These are phyloP conservation scores for Alternaria solani DNA, from an alignment of 2,329 filamentous ascomycete species.

Conservation along the genomic window DNA sequence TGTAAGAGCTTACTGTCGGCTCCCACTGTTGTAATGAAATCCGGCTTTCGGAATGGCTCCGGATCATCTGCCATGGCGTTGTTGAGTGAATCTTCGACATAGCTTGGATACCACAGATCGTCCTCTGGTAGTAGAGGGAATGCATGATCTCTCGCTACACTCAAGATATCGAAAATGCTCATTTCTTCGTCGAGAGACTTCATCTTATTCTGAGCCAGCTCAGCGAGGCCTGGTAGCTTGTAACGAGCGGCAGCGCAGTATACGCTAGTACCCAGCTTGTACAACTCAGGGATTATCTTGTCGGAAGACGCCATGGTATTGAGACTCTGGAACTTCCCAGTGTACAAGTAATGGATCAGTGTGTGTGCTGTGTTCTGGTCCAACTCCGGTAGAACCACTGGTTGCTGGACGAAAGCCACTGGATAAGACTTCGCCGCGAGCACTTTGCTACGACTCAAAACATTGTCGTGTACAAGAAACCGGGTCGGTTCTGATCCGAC, in stretches of 20 bases:
- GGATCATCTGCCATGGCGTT: slow-evolving; percentile 30
- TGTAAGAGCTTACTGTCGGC: slow-evolving; percentile 37
- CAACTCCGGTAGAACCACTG: slow-evolving; percentile 33
- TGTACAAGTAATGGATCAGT: slow-evolving; percentile 38
- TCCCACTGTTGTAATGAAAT: slow-evolving; percentile 37
- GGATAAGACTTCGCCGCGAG: slow-evolving; percentile 24
- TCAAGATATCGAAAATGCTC: slow-evolving; percentile 33
- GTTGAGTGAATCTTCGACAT: slow-evolving; percentile 33
- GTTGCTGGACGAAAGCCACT: slow-evolving; percentile 21
- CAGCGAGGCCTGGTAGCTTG: slow-evolving; percentile 33
- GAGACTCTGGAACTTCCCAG: slow-evolving; percentile 30
- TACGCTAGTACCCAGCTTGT: slow-evolving; percentile 32
- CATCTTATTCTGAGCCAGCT: slow-evolving; percentile 37
- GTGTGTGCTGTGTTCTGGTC: slow-evolving; percentile 36
- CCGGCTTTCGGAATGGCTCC: slow-evolving; percentile 30
- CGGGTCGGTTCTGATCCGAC: slow-evolving; percentile 28
- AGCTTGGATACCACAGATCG: slow-evolving; percentile 36
- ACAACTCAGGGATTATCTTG: slow-evolving; percentile 12
- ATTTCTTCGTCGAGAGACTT: slow-evolving; percentile 23
- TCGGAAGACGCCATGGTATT: slow-evolving; percentile 1
- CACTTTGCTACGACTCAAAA: slow-evolving; percentile 35
- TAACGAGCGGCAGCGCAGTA: slow-evolving; percentile 41
- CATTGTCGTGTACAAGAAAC: slow-evolving; percentile 34
- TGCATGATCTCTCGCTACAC: slow-evolving; percentile 30
- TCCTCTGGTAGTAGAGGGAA: slow-evolving; percentile 34